phyloP scores from a whole-genome alignment of 805 yeast genomes.

The Saccharomycopsis malanga region DNA sequence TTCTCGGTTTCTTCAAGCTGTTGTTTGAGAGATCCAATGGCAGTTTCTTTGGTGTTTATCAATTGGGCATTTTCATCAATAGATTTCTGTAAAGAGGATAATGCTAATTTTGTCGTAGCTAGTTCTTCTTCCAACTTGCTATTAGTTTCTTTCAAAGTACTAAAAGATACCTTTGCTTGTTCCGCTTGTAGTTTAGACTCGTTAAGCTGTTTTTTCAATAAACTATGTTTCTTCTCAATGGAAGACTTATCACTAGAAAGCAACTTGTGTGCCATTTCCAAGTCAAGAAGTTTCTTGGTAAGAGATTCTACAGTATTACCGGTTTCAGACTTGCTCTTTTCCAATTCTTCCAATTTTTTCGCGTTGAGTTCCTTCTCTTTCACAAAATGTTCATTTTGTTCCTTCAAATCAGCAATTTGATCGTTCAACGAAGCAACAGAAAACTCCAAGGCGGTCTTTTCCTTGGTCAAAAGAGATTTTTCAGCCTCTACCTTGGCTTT shows the following conservation, averaged over 20 bases:
- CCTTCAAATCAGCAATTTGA: not conserved
- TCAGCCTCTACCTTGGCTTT: not conserved
- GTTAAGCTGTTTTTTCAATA: constrained; percentile 12
- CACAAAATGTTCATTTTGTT: not conserved
- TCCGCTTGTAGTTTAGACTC: not conserved
- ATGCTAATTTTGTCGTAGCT: no score
- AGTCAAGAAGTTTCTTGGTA: constrained; percentile 17
- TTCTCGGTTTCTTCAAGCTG: not conserved
- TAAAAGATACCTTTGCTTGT: no score
- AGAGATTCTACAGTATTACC: constrained; percentile 16
- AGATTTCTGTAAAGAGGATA: no score
- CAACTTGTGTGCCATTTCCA: constrained; percentile 18
- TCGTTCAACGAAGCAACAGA: not conserved
- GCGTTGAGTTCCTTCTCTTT: constrained; percentile 16
- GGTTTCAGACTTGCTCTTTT: constrained; percentile 21
- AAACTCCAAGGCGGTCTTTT: not conserved
- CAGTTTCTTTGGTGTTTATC: no score
- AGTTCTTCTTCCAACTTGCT: not conserved
- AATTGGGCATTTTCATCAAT: no score
- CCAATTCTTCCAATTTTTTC: constrained; percentile 20
- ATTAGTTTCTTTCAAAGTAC: not conserved
- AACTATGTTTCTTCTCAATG: constrained; percentile 8
- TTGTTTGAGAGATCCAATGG: not conserved
- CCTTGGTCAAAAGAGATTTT: not conserved
- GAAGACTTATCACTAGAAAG: constrained; percentile 4